phyloP scores from a whole-genome alignment of 1,139 yeast species.

The Suhomyces taliae region DNA sequence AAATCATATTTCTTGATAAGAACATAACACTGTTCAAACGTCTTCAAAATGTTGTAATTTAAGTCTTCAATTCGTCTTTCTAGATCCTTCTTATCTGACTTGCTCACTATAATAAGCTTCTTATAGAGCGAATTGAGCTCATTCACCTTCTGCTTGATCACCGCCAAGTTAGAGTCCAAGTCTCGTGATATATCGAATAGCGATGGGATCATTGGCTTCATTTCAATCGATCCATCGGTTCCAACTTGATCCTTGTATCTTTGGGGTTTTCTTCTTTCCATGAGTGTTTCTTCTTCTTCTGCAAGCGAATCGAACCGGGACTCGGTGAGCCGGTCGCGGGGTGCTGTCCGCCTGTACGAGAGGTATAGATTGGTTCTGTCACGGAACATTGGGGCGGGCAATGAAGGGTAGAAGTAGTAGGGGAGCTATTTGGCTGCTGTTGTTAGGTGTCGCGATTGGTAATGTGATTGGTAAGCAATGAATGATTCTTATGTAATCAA shows the following conservation, averaged over 20 bases:
- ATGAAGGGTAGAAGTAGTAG: not conserved
- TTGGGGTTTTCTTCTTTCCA: slow-evolving; percentile 22
- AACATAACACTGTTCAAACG: slow-evolving; percentile 75
- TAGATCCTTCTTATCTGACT: slow-evolving; percentile 71
- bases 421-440: not conserved
- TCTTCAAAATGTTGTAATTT: slow-evolving; percentile 70
- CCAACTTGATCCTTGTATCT: slow-evolving; percentile 15
- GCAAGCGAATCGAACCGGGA: slow-evolving; percentile 40
- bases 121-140: slow-evolving; percentile 70
- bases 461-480: not conserved
- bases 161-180: slow-evolving; percentile 59
- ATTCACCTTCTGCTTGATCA: slow-evolving; percentile 50
- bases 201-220: slow-evolving; percentile 68
- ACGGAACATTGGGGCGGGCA: slow-evolving; percentile 53
- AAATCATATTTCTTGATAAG: slow-evolving; percentile 68
- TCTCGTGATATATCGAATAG: slow-evolving; percentile 74
- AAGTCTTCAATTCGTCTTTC: slow-evolving; percentile 71
- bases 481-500: not conserved
- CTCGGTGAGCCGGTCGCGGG: slow-evolving; percentile 36
- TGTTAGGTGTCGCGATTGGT: not conserved
- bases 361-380: slow-evolving; percentile 71
- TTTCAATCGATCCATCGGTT: slow-evolving; percentile 37
- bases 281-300: slow-evolving; percentile 60
- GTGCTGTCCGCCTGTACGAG: slow-evolving; percentile 71
- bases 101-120: slow-evolving; percentile 82